Conservation (phyloP, 2,329 filamentous ascomycete genomes). For the Ascomycota sp. region DNA sequence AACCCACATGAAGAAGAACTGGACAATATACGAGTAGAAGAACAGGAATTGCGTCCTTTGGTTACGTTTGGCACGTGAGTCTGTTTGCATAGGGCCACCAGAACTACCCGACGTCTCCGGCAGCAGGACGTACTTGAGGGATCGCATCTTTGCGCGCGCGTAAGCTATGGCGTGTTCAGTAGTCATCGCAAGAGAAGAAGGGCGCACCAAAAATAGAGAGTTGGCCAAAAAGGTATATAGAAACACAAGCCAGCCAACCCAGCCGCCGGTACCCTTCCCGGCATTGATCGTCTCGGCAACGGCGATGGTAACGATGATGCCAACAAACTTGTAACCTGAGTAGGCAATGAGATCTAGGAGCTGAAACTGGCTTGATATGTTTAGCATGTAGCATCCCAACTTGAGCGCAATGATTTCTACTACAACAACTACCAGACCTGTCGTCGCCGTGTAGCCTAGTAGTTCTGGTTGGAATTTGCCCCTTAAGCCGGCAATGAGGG, state of each 20-base stretch:
- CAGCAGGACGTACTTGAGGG: constrained; percentile 83
- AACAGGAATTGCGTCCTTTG: constrained; percentile 83
- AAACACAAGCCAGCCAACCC: constrained; percentile 78
- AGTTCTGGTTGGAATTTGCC: constrained; percentile 90
- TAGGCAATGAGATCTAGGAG: constrained; percentile 88
- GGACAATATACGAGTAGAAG: constrained; percentile 82
- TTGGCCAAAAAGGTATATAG: constrained; percentile 85
- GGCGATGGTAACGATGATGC: constrained; percentile 75
- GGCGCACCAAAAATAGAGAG: constrained; percentile 73
- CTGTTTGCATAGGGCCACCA: constrained; percentile 43
- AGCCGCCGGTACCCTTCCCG: constrained; percentile 66
- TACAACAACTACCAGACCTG: constrained; percentile 62
- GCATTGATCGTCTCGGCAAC: constrained; percentile 59
- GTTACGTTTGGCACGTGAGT: constrained; percentile 69
- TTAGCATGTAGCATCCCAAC: constrained; percentile 79
- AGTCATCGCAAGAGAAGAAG: constrained; percentile 3
- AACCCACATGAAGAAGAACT: constrained; percentile 86
- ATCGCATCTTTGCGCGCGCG: constrained; percentile 47
- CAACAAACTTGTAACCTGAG: constrained; percentile 96
- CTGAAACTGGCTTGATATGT: constrained; percentile 85
- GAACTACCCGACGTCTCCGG: constrained; percentile 56
- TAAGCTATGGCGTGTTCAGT: background rate
- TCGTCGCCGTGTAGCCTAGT: constrained; percentile 71
- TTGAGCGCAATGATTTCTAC: constrained; percentile 83
- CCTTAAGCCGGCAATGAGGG: constrained; percentile 70